Evolutionary conservation across 257 asterid genomes (phyloP).

Genomic region (Ligustrum vulgare): DNA sequence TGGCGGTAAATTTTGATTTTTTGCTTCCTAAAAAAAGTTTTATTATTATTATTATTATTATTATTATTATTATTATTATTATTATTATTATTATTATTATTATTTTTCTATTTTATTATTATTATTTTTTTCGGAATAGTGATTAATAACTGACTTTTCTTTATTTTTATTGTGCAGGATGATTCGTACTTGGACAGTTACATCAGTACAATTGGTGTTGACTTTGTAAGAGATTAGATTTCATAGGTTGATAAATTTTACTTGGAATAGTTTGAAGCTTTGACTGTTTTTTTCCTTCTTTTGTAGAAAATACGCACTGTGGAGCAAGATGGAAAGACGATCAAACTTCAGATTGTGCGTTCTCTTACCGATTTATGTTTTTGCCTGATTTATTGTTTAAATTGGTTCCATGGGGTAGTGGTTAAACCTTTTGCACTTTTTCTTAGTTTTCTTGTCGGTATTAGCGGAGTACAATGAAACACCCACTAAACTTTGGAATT

Average conservation of each 20-base stretch:
- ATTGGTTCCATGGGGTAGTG: neutral
- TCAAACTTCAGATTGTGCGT: conserved; percentile 82
- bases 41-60: too few relatives aligned
- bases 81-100: too few relatives aligned
- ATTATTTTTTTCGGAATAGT: neutral
- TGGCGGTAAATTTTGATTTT: neutral
- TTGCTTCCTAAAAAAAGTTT: conserved; percentile 4
- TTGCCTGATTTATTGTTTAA: conserved; percentile 18
- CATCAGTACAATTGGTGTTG: conserved; percentile 92
- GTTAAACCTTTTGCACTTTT: neutral
- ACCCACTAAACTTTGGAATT: neutral
- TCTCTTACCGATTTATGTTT: neutral
- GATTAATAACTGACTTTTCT: conserved; percentile 2
- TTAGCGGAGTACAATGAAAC: neutral
- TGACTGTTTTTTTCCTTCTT: conserved; percentile 18
- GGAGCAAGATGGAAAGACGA: conserved; percentile 89
- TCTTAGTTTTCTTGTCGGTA: neutral
- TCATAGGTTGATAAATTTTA: conserved; percentile 7
- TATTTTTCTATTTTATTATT: too few relatives aligned
- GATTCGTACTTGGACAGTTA: conserved; percentile 87
- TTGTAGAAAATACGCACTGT: conserved; percentile 87
- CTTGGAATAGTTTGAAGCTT: neutral
- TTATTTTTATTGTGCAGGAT: conserved; percentile 45
- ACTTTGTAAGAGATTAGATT: conserved; percentile 62
- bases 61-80: too few relatives aligned